Evolutionary conservation across 495 filamentous ascomycete species (phyloP).

Genomic region (Penicillium mononematosum): DNA sequence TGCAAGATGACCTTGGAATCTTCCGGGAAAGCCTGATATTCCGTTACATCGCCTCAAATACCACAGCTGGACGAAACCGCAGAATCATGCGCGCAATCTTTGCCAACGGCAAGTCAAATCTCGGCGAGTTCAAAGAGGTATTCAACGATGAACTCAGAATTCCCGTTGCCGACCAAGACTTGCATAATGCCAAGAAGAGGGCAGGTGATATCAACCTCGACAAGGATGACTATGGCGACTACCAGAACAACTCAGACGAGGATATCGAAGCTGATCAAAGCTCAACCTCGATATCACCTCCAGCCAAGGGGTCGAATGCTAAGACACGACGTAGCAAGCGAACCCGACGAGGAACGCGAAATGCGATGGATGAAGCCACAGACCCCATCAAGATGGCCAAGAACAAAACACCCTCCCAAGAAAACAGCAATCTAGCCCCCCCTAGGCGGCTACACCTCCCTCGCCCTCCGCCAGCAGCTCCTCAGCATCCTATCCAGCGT

Average conservation of each 20-base stretch:
- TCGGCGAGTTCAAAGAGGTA: slow-evolving; percentile 56
- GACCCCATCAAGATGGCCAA: slow-evolving; percentile 1
- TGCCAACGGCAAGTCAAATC: slow-evolving; percentile 53
- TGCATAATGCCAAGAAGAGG: slow-evolving; percentile 38
- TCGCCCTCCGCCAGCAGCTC: slow-evolving; percentile 63
- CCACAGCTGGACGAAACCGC: slow-evolving; percentile 41
- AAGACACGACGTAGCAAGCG: slow-evolving; percentile 31
- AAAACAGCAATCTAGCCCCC: slow-evolving; percentile 28
- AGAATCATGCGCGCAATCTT: slow-evolving; percentile 64
- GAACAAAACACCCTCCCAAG: slow-evolving; percentile 6
- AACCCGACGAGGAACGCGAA: slow-evolving; percentile 33
- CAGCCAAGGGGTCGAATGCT: slow-evolving; percentile 12
- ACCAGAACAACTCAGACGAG: slow-evolving; percentile 49
- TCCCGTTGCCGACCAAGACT: slow-evolving; percentile 23
- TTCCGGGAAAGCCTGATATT: slow-evolving; percentile 55
- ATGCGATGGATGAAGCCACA: slow-evolving; percentile 21
- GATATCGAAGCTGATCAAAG: slow-evolving; percentile 25
- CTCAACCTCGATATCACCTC: slow-evolving; percentile 3
- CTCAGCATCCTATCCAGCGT: slow-evolving; percentile 56
- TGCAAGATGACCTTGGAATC: slow-evolving; percentile 32
- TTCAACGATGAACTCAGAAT: slow-evolving; percentile 59
- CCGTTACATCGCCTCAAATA: slow-evolving; percentile 47
- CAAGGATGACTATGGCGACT: slow-evolving; percentile 57
- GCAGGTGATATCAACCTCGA: slow-evolving; percentile 57
- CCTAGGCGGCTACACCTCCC: slow-evolving; percentile 56